Evolutionary conservation across 805 yeast genomes (phyloP).

Genomic region (Wickerhamomyces sydowiorum): DNA sequence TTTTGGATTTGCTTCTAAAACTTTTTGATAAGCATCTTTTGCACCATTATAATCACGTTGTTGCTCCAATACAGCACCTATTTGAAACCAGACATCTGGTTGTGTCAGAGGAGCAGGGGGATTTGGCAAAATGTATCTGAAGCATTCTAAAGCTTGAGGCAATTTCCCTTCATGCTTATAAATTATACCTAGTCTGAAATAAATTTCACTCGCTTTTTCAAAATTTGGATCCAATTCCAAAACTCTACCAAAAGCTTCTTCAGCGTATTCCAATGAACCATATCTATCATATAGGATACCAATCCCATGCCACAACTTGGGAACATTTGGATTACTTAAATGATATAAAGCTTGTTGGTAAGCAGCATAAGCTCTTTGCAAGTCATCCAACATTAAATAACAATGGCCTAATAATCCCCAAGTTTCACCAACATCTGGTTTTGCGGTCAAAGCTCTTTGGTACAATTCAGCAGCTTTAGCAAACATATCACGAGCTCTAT

Average conservation of each 20-base stretch:
- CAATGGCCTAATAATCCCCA: slow-evolving; percentile 98
- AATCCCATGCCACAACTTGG: slow-evolving; percentile 97
- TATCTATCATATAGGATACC: slow-evolving; percentile 95
- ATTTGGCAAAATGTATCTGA: slow-evolving; percentile 80
- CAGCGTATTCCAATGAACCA: slow-evolving; percentile 95
- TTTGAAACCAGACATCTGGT: slow-evolving; percentile 98
- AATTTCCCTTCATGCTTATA: slow-evolving; percentile 92
- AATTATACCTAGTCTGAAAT: slow-evolving; percentile 92
- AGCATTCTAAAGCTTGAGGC: slow-evolving; percentile 86
- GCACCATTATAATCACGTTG: slow-evolving; percentile 90
- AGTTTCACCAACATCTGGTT: slow-evolving; percentile 88
- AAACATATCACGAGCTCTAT: slow-evolving; percentile 84
- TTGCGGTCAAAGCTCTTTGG: slow-evolving; percentile 75
- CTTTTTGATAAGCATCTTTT: slow-evolving; percentile 92
- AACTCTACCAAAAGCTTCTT: slow-evolving; percentile 95
- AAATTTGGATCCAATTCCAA: slow-evolving; percentile 93
- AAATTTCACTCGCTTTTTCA: slow-evolving; percentile 94
- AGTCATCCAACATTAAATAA: slow-evolving; percentile 92
- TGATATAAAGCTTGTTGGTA: slow-evolving; percentile 94
- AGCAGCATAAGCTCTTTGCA: slow-evolving; percentile 92
- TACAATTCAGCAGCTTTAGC: slow-evolving; percentile 92
- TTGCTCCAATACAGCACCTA: slow-evolving; percentile 92
- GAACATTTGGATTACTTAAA: slow-evolving; percentile 88
- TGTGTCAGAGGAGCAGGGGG: slow-evolving; percentile 96
- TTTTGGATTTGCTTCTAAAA: slow-evolving; percentile 80